Conservation (phyloP, 306 rosid species). For the Medicago arabica region DNA sequence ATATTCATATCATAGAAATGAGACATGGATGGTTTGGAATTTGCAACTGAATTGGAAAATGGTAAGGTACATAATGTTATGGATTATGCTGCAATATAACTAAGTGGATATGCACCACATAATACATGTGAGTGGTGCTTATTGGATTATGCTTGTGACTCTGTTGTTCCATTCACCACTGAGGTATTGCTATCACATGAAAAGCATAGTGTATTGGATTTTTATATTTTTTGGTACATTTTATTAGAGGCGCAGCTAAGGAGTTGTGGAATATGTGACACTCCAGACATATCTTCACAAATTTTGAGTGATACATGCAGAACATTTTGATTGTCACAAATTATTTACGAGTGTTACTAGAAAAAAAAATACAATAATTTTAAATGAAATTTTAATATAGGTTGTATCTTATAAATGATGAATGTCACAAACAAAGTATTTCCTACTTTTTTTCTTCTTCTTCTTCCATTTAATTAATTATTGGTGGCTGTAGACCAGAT, state of each 20-base stretch:
- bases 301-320: not conserved
- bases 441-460: too few relatives aligned
- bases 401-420: too few relatives aligned
- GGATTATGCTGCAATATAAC: constrained; percentile 34
- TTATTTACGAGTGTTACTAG: too few relatives aligned
- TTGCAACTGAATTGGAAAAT: not conserved
- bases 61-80: not conserved
- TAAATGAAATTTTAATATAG: too few relatives aligned
- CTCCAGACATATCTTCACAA: not conserved
- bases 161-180: constrained; percentile 28
- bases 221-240: not conserved
- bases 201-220: constrained; percentile 4
- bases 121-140: not conserved
- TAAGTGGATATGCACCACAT: constrained; percentile 45
- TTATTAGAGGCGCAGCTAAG: not conserved
- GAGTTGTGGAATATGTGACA: constrained; percentile 9
- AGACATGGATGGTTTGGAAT: constrained; percentile 33
- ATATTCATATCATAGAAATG: constrained; percentile 11
- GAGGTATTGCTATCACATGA: constrained; percentile 36
- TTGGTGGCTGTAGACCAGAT: too few relatives aligned
- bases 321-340: too few relatives aligned
- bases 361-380: too few relatives aligned
- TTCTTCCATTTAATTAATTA: too few relatives aligned
- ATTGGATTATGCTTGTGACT: constrained; percentile 6
- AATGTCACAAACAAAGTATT: too few relatives aligned